Evolutionary conservation across 2,329 filamentous ascomycete genomes (phyloP).

Genomic region (Dothideomycetes sp.): DNA sequence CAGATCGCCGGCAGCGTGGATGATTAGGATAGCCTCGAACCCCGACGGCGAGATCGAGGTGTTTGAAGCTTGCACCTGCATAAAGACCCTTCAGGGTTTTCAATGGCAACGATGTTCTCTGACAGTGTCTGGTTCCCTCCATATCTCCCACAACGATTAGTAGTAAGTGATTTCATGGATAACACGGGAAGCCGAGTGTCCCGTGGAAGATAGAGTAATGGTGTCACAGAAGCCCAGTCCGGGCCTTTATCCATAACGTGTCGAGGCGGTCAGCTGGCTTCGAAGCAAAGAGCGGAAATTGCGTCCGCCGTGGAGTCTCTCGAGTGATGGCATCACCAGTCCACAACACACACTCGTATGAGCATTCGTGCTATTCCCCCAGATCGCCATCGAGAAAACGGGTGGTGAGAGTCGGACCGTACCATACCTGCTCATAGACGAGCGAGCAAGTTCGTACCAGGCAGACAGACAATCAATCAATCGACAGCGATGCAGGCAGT

Average conservation of each 20-base stretch:
- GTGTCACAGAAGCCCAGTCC: constrained; percentile 1
- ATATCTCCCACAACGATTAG: no score
- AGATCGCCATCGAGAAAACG: no score
- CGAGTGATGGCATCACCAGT: no score
- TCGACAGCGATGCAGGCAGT: constrained; percentile 3
- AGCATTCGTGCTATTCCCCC: no score
- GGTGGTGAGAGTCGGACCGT: constrained; percentile 9
- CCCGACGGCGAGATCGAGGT: constrained; percentile 6
- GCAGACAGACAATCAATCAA: no score
- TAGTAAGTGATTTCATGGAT: constrained; percentile 1
- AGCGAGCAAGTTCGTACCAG: background rate
- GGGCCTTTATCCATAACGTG: background rate
- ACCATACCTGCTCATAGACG: background rate
- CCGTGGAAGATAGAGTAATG: constrained; percentile 5
- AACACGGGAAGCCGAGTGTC: constrained; percentile 1
- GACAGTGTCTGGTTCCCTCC: no score
- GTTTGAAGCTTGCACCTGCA: constrained; percentile 6
- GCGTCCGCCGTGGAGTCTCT: no score
- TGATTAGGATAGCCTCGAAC: background rate
- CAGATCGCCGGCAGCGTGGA: constrained; percentile 4
- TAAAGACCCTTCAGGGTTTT: constrained; percentile 9
- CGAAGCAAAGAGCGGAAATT: constrained; percentile 1
- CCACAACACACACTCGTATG: no score
- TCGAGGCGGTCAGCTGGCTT: constrained; percentile 7
- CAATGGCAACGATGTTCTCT: no score